Base-by-base conservation (phyloP, 495 filamentous ascomycete genomes). In the Glarea lozoyensis region DNA sequence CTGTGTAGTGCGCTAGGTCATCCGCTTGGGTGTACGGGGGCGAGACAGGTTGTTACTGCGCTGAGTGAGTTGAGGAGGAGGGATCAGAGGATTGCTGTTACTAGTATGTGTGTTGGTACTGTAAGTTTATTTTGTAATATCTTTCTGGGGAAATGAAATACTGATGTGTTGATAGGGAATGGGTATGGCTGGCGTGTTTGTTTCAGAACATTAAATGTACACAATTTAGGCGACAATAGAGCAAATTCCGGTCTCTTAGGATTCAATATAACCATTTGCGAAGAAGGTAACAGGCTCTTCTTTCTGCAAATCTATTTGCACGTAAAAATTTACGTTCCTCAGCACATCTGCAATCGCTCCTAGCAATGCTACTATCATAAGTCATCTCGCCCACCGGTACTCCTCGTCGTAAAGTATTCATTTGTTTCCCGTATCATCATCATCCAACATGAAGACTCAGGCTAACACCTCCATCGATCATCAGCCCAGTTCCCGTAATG, bases 31-130 rank as follows among this genome's bases (percentile, higher is more conserved):
- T 75, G 80, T 15, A 93, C 86, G 4, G 86, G 86, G 16, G 69
- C 83, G 3, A 62, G 86, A 17, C 86, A 93, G 70, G 81, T 89
- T 49, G 79, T 82, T 42, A 93, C 86, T 1, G 77, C 85, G 11
- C 62, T 93, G 51, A 85, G 80, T 52, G 86, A 93, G 67, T 76
- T 78, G 35, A 62, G 86, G 45, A 71, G 79, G 44, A 76, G 75
- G 30, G 81, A 84, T 67, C 84, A 86, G 69, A 88, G 81, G 78
- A 66, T 93, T 31, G 59, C 88, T 45, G 63, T 93, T 45, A 90
- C 84, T 16, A 84, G 78, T 52, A 93, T 90, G 85, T 90, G 85
- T 57, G 86, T 93, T 55, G 82, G 84, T n/a, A 86, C 81, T 16
- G 86, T 79, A 29, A 46, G 50, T 45, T 29, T n/a, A 7, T 7